Evolutionary conservation across 2,329 filamentous ascomycete species (phyloP), one percentile per base, ranked within the genome.

Genomic region (Amauroascus niger): DNA sequence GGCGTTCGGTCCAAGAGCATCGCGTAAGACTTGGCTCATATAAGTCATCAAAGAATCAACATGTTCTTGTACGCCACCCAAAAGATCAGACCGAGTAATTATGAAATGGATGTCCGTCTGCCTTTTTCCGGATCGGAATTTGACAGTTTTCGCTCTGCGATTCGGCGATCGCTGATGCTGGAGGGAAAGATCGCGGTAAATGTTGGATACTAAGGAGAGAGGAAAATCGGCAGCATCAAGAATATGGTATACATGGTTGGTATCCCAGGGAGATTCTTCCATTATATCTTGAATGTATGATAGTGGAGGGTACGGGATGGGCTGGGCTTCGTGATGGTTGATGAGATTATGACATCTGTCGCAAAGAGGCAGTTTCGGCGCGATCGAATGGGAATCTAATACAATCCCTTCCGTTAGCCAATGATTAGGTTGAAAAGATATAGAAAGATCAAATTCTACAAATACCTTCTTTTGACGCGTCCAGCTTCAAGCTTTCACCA

Each of bases 191-290:
- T 88, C 74, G 6, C 79, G 74, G 56, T 86, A 80, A 8, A 98
- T 79, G 43, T 83, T 81, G 0, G 88, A 87, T 3, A 97, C 76
- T 13, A 98, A 72, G 1, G 93, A 96, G 80, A 98, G 87, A 18
- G 93, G 93, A 59, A 98, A 97, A 69, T 98, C 93, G 56, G 90
- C 93, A 2, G 93, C 91, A 65, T 98, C 93, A 20, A 98, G 74
- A 24, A 98, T 78, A 69, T 98, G 93, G 67, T 97, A 98, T 57
- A 98, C 84, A 69, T 96, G 88, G 64, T 98, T 97, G 65, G 87
- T 81, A 66, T 87, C 87, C 70, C 94, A 84, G 0, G 90, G 90
- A 1, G 91, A 95, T 68, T 95, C 88, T 51, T 84, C 79, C 50
- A 98, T 86, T 14, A 89, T 95, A 58, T 88, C 84, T 59, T 83